Evolutionary conservation across 2,329 filamentous ascomycete genomes (phyloP).

Genomic region (Aspergillus pseudonomiae): DNA sequence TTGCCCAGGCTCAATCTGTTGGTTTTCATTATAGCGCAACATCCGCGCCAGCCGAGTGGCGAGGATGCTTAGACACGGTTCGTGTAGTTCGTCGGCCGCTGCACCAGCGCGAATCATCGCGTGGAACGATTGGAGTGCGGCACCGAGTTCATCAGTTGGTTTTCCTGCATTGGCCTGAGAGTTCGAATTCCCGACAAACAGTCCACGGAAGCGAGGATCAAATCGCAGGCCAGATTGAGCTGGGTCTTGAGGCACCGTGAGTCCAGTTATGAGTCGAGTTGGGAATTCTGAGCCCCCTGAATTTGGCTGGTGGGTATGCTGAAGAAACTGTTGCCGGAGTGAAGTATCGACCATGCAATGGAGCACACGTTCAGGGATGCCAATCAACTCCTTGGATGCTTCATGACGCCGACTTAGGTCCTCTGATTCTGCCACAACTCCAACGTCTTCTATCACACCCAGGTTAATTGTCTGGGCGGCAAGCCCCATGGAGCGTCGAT

Average conservation of each 20-base stretch:
- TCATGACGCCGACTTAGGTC: slow-evolving; percentile 3
- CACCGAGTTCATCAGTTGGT: not conserved
- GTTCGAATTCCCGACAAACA: not conserved
- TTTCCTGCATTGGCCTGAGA: not conserved
- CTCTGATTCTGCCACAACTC: slow-evolving; percentile 22
- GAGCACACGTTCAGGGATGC: slow-evolving; percentile 8
- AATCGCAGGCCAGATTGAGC: slow-evolving; percentile 7
- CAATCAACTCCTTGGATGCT: not conserved
- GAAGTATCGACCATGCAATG: slow-evolving; percentile 8
- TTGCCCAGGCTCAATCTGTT: slow-evolving; percentile 12
- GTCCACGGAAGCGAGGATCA: slow-evolving; percentile 8
- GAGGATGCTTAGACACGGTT: slow-evolving; percentile 5
- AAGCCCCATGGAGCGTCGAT: slow-evolving; percentile 17
- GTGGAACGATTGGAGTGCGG: slow-evolving; percentile 6
- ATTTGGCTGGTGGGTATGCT: not conserved
- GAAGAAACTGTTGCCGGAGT: not conserved
- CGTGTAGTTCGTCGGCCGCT: not conserved
- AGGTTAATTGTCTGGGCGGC: slow-evolving; percentile 30
- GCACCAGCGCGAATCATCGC: not conserved
- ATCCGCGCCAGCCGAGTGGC: slow-evolving; percentile 9
- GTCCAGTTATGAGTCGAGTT: slow-evolving; percentile 12
- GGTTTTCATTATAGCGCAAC: slow-evolving; percentile 9
- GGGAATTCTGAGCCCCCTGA: not conserved
- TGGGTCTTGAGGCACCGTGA: slow-evolving; percentile 10
- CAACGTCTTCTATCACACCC: slow-evolving; percentile 34